Evolutionary conservation across 495 filamentous ascomycete genomes (phyloP), one percentile per base, ranked within the genome.

Genomic region (Aspergillus avenaceus): DNA sequence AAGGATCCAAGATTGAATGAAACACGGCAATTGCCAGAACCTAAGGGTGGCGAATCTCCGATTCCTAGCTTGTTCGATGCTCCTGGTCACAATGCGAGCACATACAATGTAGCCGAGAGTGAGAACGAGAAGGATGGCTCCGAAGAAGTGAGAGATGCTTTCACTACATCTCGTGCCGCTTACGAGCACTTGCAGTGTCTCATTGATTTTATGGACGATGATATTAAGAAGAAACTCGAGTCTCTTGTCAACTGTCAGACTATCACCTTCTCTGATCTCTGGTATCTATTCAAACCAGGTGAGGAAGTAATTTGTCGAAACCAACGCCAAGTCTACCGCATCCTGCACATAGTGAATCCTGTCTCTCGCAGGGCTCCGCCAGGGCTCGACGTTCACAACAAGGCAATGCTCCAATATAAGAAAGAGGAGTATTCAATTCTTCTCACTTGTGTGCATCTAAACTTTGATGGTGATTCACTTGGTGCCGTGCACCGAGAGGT

Each of bases 401-500:
- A n/a, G n/a, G n/a, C n/a, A n/a, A n/a, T n/a, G n/a, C n/a, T n/a
- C n/a, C n/a, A n/a, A n/a, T n/a, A n/a, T n/a, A n/a, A n/a, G n/a
- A n/a, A n/a, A n/a, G n/a, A n/a, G n/a, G n/a, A n/a, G n/a, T n/a
- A n/a, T n/a, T 50, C 41, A 0, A 26, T 41, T 8, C 16, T 32
- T 4, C 6, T 31, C 21, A 50, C 58, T 7, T 65, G 71, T 36
- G 58, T 67, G n/a, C 63, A 69, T 29, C 60, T 74, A 22, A 65
- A 73, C 52, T 76, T 68, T 51, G 66, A 76, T 47, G 73, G 73
- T 0, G 59, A 58, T 34, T n/a, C n/a, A n/a, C 53, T 73, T 1
- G 73, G 72, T 1, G 68, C 73, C 0, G 66, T 73, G 3, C 38
- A 46, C n/a, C 37, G 46, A 22, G 44, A 13, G 0, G 54, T 75